Evolutionary conservation across 129 eudicot species (phyloP).

Genomic region (Scalesia atractyloides): DNA sequence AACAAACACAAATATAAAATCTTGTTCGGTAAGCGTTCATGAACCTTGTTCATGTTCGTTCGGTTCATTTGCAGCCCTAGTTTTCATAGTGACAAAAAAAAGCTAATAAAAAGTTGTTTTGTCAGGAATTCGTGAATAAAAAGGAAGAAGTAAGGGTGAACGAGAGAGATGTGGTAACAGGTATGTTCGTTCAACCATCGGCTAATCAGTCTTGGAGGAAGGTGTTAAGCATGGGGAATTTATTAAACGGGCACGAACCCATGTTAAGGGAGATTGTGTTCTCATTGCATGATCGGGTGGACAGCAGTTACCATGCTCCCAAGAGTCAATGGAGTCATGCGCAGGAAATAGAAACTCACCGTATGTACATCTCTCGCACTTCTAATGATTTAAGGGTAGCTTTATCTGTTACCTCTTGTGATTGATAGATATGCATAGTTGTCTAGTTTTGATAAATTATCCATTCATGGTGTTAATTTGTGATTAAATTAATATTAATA

Average conservation of each 20-base stretch:
- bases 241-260: constrained; percentile 94
- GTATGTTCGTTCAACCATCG: constrained; percentile 79
- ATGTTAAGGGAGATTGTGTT: constrained; percentile 73
- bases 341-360: constrained; percentile 78
- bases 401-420: constrained; percentile 84
- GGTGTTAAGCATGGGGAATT: constrained; percentile 94
- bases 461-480: background rate
- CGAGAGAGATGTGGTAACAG: constrained; percentile 64
- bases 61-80: too few relatives aligned
- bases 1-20: too few relatives aligned
- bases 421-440: constrained; percentile 29
- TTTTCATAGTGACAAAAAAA: background rate
- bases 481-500: background rate
- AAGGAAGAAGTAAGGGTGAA: constrained; percentile 54
- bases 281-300: constrained; percentile 59
- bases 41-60: too few relatives aligned
- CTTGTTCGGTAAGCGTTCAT: too few relatives aligned
- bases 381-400: constrained; percentile 82
- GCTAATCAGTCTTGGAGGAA: constrained; percentile 95
- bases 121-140: constrained; percentile 44
- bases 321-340: constrained; percentile 38
- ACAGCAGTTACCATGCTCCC: constrained; percentile 65
- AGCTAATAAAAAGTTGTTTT: background rate
- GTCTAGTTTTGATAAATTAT: background rate
- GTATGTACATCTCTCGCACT: constrained; percentile 89